These are phyloP conservation scores for Heliocybe sulcata DNA, from an alignment of 1,284 basidiomycete species.

Conservation along the genomic window DNA sequence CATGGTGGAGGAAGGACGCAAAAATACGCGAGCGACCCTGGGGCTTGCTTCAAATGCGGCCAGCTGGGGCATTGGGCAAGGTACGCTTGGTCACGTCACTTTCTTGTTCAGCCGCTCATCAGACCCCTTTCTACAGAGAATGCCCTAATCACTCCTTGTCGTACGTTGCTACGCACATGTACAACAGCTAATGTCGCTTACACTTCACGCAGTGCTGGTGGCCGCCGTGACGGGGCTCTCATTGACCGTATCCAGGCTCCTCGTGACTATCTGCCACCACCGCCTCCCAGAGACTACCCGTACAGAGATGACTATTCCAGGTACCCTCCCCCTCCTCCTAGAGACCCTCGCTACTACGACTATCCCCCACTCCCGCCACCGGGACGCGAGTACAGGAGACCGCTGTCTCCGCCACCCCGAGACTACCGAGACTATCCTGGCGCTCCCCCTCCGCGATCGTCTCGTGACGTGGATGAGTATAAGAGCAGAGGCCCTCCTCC, in stretches of 20 bases:
- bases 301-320: constrained; percentile 46
- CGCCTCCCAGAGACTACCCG: constrained; percentile 34
- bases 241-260: constrained; percentile 47
- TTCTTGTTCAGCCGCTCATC: constrained; percentile 7
- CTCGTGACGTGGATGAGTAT: constrained; percentile 64
- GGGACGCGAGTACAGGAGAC: constrained; percentile 50
- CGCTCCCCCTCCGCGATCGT: constrained; percentile 35
- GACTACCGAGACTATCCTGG: constrained; percentile 58
- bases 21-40: constrained; percentile 70
- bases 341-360: constrained; percentile 36
- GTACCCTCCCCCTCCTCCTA: neutral
- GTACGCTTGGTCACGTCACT: constrained; percentile 30
- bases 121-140: constrained; percentile 39
- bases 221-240: constrained; percentile 38
- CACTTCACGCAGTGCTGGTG: constrained; percentile 20
- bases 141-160: constrained; percentile 54
- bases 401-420: constrained; percentile 50
- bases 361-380: constrained; percentile 40
- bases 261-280: constrained; percentile 40
- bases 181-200: neutral
- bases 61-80: constrained; percentile 81
- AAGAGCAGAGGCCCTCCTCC: constrained; percentile 37
- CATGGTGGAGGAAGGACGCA: constrained; percentile 76
- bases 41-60: constrained; percentile 81
- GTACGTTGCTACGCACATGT: constrained; percentile 16